These are phyloP conservation scores for Colletotrichum destructivum DNA, from an alignment of 2,329 filamentous ascomycete species.

Conservation along the genomic window DNA sequence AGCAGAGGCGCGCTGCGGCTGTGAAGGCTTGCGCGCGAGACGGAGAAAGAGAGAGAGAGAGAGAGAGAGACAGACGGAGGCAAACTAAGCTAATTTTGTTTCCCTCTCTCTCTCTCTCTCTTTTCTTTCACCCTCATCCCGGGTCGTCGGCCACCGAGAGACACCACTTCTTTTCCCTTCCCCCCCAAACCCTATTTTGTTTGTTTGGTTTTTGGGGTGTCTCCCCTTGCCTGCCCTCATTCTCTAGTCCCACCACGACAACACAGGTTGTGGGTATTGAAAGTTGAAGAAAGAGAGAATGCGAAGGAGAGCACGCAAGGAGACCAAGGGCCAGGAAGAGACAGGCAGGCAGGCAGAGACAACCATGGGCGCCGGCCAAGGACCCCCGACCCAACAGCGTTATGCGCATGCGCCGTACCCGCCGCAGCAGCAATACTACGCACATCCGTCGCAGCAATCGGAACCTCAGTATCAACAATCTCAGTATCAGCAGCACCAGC, in stretches of 20 bases:
- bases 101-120: not conserved
- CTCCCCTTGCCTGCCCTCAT: too few relatives aligned
- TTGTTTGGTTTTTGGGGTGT: too few relatives aligned
- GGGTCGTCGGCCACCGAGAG: too few relatives aligned
- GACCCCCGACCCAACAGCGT: slow-evolving; percentile 17
- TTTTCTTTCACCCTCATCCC: too few relatives aligned
- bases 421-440: slow-evolving; percentile 36
- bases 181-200: not conserved
- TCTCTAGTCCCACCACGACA: too few relatives aligned
- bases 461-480: slow-evolving; percentile 1
- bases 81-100: slow-evolving; percentile 1
- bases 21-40: not conserved
- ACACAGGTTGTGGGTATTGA: too few relatives aligned
- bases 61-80: too few relatives aligned
- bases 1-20: slow-evolving; percentile 22
- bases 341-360: not conserved
- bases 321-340: not conserved
- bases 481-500: not conserved
- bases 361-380: slow-evolving; percentile 34
- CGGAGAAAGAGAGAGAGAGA: not conserved
- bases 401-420: slow-evolving; percentile 23
- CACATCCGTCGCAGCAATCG: slow-evolving; percentile 12
- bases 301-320: not conserved
- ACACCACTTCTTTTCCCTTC: not conserved
- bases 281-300: too few relatives aligned